phyloP scores from a whole-genome alignment of 1,284 basidiomycete species.

The Schizophyllum amplum region DNA sequence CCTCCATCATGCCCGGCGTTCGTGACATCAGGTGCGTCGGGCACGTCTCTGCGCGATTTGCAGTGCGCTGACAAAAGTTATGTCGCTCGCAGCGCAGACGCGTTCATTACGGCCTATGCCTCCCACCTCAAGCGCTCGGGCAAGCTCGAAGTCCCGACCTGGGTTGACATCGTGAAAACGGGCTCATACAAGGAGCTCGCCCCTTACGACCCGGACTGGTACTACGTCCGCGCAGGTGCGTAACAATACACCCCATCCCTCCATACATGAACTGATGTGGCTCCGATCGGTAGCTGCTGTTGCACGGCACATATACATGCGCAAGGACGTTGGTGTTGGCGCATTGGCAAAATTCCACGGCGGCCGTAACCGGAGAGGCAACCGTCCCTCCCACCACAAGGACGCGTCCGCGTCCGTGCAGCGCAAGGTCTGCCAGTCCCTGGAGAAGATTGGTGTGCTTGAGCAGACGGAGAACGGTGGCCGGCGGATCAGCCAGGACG shows the following conservation, averaged over 20 bases:
- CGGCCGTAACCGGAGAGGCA: slow-evolving; percentile 90
- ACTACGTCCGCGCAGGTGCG: slow-evolving; percentile 94
- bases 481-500: slow-evolving; percentile 94
- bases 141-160: slow-evolving; percentile 97
- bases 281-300: slow-evolving; percentile 66
- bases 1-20: slow-evolving; percentile 80
- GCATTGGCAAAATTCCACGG: slow-evolving; percentile 97
- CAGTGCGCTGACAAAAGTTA: background rate
- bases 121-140: slow-evolving; percentile 94
- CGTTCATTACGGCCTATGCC: slow-evolving; percentile 87
- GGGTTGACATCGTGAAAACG: slow-evolving; percentile 99
- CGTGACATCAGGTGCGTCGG: slow-evolving; percentile 76
- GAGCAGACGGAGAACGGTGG: slow-evolving; percentile 94
- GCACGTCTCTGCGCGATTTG: background rate
- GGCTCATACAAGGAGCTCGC: slow-evolving; percentile 97
- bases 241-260: slow-evolving; percentile 9
- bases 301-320: slow-evolving; percentile 99
- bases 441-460: slow-evolving; percentile 98
- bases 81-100: slow-evolving; percentile 59
- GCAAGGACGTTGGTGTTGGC: slow-evolving; percentile 97
- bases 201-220: slow-evolving; percentile 99
- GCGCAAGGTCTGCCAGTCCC: slow-evolving; percentile 89
- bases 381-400: slow-evolving; percentile 93
- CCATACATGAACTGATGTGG: slow-evolving; percentile 2
- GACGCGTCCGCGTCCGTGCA: slow-evolving; percentile 84